These are phyloP conservation scores for Aspergillus niger DNA, from an alignment of 2,329 filamentous ascomycete species.

Conservation along the genomic window DNA sequence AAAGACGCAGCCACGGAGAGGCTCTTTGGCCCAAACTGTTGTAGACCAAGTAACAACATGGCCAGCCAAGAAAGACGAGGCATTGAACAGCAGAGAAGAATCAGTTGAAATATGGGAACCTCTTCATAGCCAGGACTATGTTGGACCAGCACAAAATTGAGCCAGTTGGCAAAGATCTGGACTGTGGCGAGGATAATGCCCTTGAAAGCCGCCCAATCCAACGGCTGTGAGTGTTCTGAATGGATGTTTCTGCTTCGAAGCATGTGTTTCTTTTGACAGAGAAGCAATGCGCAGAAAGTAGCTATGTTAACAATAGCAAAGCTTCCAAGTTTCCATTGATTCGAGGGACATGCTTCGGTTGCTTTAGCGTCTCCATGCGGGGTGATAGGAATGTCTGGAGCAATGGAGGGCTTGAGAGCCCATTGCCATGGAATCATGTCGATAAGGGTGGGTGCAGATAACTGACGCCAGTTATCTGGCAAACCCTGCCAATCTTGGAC, in stretches of 20 bases:
- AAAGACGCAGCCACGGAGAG: not conserved
- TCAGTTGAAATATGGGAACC: not conserved
- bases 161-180: constrained; percentile 1
- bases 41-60: not conserved
- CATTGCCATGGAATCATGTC: constrained; percentile 13
- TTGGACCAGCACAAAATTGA: not conserved
- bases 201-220: not conserved
- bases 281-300: not conserved
- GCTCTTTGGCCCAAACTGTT: not conserved
- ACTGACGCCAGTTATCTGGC: constrained; percentile 5
- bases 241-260: not conserved
- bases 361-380: not conserved
- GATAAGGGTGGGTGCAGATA: not conserved
- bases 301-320: constrained; percentile 3
- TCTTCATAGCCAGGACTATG: constrained; percentile 2
- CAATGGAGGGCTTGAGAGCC: constrained; percentile 4
- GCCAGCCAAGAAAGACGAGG: not conserved
- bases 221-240: not conserved
- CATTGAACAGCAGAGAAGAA: constrained; percentile 8
- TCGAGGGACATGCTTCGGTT: constrained; percentile 2
- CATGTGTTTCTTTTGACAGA: not conserved
- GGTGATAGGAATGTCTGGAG: not conserved
- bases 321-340: constrained; percentile 6
- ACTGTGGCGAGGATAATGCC: not conserved
- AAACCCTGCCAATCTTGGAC: constrained; percentile 7